phyloP scores from a whole-genome alignment of 1,284 basidiomycete species.

The Golubevia sp. region DNA sequence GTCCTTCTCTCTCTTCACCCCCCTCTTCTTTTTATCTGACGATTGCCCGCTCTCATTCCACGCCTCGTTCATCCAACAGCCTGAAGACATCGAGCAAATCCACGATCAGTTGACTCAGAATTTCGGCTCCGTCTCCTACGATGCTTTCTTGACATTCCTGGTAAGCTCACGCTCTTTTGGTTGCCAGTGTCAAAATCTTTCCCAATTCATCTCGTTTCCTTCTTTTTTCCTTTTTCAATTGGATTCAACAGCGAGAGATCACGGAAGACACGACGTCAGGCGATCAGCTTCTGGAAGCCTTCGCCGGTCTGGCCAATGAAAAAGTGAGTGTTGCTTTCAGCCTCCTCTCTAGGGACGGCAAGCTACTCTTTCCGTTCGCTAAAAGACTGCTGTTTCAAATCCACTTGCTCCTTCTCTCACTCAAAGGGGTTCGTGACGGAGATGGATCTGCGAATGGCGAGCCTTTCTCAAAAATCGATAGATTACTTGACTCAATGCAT shows the following conservation, averaged over 20 bases:
- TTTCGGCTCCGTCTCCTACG: slow-evolving; percentile 87
- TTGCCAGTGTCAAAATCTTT: not conserved
- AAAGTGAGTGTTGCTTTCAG: slow-evolving; percentile 69
- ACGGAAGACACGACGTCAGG: slow-evolving; percentile 92
- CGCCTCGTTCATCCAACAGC: slow-evolving; percentile 64
- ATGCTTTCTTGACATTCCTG: slow-evolving; percentile 91
- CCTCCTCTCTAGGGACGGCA: not conserved
- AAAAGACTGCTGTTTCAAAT: slow-evolving; percentile 14
- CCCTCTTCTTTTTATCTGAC: not conserved
- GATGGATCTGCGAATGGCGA: slow-evolving; percentile 84
- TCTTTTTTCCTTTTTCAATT: not conserved
- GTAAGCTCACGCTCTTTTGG: slow-evolving; percentile 64
- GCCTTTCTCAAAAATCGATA: slow-evolving; percentile 76
- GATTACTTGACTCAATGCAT: slow-evolving; percentile 71
- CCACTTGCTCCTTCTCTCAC: not conserved
- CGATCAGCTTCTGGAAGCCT: slow-evolving; percentile 89
- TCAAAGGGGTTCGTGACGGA: slow-evolving; percentile 80
- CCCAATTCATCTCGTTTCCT: not conserved
- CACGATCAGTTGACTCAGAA: slow-evolving; percentile 80
- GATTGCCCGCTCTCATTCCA: not conserved
- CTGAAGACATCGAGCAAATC: slow-evolving; percentile 84
- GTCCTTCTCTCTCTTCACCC: not conserved
- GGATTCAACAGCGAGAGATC: slow-evolving; percentile 68
- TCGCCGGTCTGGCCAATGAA: slow-evolving; percentile 85
- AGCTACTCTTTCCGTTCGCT: slow-evolving; percentile 1